Evolutionary conservation across 1,284 basidiomycete species (phyloP).

Genomic region (Sanguinoderma infundibulare): DNA sequence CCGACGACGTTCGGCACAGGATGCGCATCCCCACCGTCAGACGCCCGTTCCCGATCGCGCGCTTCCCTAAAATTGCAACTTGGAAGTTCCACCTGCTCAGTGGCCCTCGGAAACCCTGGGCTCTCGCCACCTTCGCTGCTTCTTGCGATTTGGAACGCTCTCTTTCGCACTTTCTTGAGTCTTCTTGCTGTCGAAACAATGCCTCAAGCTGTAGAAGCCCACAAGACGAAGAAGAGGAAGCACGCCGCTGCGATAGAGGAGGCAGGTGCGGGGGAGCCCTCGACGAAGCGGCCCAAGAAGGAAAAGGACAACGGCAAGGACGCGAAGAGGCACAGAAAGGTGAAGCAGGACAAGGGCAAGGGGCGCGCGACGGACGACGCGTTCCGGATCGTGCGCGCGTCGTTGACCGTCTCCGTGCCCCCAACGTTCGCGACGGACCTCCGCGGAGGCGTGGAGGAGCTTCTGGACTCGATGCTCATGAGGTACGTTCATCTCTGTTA

Average conservation of each 20-base stretch:
- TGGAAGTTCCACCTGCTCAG: slow-evolving; percentile 5
- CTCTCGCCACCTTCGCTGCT: background rate
- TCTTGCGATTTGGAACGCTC: background rate
- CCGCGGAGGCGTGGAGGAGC: slow-evolving; percentile 78
- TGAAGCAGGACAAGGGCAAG: slow-evolving; percentile 47
- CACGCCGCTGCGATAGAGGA: slow-evolving; percentile 37
- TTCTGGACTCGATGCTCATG: slow-evolving; percentile 94
- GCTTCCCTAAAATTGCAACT: slow-evolving; percentile 26
- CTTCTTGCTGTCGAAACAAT: slow-evolving; percentile 11
- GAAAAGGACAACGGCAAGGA: slow-evolving; percentile 29
- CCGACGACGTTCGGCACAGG: slow-evolving; percentile 18
- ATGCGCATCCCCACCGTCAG: background rate
- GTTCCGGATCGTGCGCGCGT: slow-evolving; percentile 71
- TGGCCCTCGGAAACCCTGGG: background rate
- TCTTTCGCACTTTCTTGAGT: background rate
- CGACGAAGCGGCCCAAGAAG: slow-evolving; percentile 36
- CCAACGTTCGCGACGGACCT: slow-evolving; percentile 81
- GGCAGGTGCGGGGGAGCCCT: slow-evolving; percentile 30
- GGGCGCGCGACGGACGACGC: slow-evolving; percentile 48
- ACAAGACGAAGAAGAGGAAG: slow-evolving; percentile 59
- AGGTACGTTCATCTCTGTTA: slow-evolving; percentile 55
- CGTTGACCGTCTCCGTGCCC: slow-evolving; percentile 78
- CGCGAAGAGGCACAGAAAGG: slow-evolving; percentile 36
- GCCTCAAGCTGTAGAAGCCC: slow-evolving; percentile 32
- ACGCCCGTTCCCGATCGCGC: slow-evolving; percentile 8